Conservation (phyloP, 257 asterid genomes). For the Solanum etuberosum region DNA sequence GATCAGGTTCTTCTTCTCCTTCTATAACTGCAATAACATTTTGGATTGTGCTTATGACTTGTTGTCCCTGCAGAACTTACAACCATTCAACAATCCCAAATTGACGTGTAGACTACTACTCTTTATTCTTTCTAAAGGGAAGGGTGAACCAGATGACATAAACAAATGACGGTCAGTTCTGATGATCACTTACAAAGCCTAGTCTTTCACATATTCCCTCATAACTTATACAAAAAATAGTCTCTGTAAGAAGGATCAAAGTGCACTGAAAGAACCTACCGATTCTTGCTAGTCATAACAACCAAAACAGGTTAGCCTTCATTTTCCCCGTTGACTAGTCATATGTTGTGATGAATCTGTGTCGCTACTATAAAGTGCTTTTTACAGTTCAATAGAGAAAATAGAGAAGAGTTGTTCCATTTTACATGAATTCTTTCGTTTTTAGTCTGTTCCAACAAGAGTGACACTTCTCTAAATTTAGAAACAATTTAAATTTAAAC, state of each 20-base stretch:
- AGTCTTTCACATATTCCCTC: not conserved
- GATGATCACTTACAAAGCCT: not conserved
- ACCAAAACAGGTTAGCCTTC: not conserved
- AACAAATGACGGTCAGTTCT: not conserved
- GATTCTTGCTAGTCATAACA: not conserved
- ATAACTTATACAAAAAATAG: not conserved
- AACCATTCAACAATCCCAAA: not conserved
- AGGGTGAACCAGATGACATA: not conserved
- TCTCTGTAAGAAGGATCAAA: not conserved
- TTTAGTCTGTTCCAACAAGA: not conserved
- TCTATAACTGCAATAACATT: slow-evolving; percentile 78
- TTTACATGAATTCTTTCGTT: not conserved
- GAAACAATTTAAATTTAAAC: not conserved
- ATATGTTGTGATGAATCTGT: not conserved
- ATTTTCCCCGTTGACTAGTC: not conserved
- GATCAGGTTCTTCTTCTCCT: slow-evolving; percentile 78
- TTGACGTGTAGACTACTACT: not conserved
- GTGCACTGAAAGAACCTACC: not conserved
- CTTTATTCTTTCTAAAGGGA: not conserved
- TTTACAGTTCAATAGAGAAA: not conserved
- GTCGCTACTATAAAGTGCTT: not conserved
- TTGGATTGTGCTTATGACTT: slow-evolving; percentile 64
- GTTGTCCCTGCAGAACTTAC: slow-evolving; percentile 55
- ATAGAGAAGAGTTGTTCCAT: not conserved
- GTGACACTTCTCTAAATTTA: not conserved